A percentile compares a stretch with the other conserved stretches of the same genome.
Evolutionary conservation across 1,139 yeast genomes (phyloP).

Genomic region (Pneumocystis canis): DNA sequence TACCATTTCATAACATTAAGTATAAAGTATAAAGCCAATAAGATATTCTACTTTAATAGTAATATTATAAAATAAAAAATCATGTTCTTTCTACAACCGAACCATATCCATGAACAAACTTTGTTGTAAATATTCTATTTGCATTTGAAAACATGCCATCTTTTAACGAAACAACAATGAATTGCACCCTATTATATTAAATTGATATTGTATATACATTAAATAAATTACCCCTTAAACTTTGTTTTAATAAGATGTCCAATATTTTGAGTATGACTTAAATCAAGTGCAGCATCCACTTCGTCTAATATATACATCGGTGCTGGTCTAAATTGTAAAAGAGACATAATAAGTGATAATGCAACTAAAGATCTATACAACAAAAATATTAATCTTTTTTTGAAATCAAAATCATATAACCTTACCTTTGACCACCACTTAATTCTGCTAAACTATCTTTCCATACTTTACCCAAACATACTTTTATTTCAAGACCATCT

Average conservation of each 20-base stretch:
- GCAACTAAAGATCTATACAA: conserved; percentile 63
- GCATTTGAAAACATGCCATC: conserved; percentile 99
- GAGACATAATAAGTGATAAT: conserved; percentile 72
- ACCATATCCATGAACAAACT: conserved; percentile 94
- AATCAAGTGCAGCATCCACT: conserved; percentile 94
- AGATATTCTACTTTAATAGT: not conserved
- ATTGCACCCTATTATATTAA: conserved; percentile 41
- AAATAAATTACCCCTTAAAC: conserved; percentile 49
- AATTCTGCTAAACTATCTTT: conserved; percentile 88
- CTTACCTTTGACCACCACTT: conserved; percentile 92
- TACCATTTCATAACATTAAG: not conserved
- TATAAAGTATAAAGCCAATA: not conserved
- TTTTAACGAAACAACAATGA: conserved; percentile 87
- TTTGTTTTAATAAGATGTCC: conserved; percentile 91
- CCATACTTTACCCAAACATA: conserved; percentile 85
- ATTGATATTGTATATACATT: not conserved
- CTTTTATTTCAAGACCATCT: conserved; percentile 82
- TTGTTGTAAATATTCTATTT: conserved; percentile 77
- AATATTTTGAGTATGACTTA: conserved; percentile 92
- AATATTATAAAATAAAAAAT: conserved; percentile 18
- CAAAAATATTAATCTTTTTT: conserved; percentile 21
- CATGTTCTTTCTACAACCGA: conserved; percentile 36
- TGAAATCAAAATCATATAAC: conserved; percentile 57
- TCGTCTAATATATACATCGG: conserved; percentile 96
- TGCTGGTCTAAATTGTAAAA: conserved; percentile 88